A percentile compares a stretch with the other conserved stretches of the same genome.
Conservation (phyloP, 2,329 filamentous ascomycete species). For the Ascochyta lentis region DNA sequence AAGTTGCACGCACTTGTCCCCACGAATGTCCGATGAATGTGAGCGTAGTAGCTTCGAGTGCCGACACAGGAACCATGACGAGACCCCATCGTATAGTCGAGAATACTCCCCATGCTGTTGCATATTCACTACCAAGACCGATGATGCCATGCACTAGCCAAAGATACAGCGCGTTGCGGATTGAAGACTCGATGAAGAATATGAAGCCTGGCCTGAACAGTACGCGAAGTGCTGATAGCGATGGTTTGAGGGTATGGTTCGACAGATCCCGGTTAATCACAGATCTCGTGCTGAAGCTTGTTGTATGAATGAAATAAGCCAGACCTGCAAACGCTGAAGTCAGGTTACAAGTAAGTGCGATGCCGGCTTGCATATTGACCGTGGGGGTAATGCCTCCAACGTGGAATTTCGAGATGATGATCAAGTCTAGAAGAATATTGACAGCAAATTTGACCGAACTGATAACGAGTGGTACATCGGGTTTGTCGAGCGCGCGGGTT, state of each 20-base stretch:
- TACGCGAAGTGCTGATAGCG: slow-evolving; percentile 54
- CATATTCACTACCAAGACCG: slow-evolving; percentile 67
- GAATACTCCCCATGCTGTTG: slow-evolving; percentile 77
- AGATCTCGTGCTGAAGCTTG: slow-evolving; percentile 44
- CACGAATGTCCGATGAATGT: slow-evolving; percentile 72
- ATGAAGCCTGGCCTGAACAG: slow-evolving; percentile 64
- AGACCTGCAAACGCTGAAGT: slow-evolving; percentile 56
- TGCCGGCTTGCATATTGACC: slow-evolving; percentile 69
- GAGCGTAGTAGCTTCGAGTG: slow-evolving; percentile 69
- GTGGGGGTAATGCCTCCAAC: slow-evolving; percentile 62
- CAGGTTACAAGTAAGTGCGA: slow-evolving; percentile 64
- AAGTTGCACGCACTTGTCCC: slow-evolving; percentile 58
- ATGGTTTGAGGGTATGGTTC: slow-evolving; percentile 24
- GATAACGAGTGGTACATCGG: slow-evolving; percentile 72
- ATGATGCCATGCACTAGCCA: slow-evolving; percentile 73
- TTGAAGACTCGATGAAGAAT: slow-evolving; percentile 68
- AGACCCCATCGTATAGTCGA: slow-evolving; percentile 77
- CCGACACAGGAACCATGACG: slow-evolving; percentile 74
- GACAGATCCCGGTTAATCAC: slow-evolving; percentile 16
- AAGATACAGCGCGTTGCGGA: slow-evolving; percentile 73
- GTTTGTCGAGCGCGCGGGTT: slow-evolving; percentile 71
- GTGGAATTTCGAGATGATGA: slow-evolving; percentile 71
- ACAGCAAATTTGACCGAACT: slow-evolving; percentile 67
- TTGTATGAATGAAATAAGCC: slow-evolving; percentile 62
- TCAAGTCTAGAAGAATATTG: slow-evolving; percentile 71